Percentiles rank a stretch among this genome's conserved stretches.
phyloP scores from a whole-genome alignment of 2,329 filamentous ascomycete genomes.

The Didymella arachidicola region DNA sequence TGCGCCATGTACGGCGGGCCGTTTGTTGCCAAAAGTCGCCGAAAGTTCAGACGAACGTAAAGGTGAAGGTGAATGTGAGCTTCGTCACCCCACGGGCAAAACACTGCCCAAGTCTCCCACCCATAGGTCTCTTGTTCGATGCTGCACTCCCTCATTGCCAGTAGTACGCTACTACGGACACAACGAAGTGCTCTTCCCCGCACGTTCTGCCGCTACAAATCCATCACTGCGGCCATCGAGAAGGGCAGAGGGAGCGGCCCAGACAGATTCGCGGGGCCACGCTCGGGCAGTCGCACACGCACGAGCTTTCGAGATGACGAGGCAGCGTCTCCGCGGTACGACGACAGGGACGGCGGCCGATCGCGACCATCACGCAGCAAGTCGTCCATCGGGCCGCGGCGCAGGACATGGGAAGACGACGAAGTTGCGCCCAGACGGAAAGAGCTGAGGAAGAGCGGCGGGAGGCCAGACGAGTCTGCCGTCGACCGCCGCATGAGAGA shows the following conservation, averaged over 20 bases:
- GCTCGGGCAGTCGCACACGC: slow-evolving; percentile 20
- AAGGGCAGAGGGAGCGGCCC: slow-evolving; percentile 31
- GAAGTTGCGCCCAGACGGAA: slow-evolving; percentile 15
- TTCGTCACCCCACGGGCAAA: not conserved
- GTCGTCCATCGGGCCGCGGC: slow-evolving; percentile 16
- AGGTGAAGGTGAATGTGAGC: slow-evolving; percentile 1
- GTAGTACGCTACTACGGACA: slow-evolving; percentile 29
- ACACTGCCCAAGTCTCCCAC: not conserved
- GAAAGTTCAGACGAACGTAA: slow-evolving; percentile 12
- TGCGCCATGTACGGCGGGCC: slow-evolving; percentile 8
- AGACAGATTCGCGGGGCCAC: slow-evolving; percentile 22
- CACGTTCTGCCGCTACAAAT: slow-evolving; percentile 41
- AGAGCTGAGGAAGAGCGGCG: slow-evolving; percentile 16
- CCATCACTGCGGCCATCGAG: slow-evolving; percentile 45
- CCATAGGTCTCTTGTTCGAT: slow-evolving; percentile 19
- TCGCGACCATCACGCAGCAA: slow-evolving; percentile 18
- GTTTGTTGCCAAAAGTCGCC: slow-evolving; percentile 15
- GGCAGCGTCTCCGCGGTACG: slow-evolving; percentile 2
- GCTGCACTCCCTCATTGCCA: slow-evolving; percentile 27
- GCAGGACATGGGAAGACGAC: slow-evolving; percentile 19
- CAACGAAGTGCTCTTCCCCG: slow-evolving; percentile 24
- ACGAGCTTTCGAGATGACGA: slow-evolving; percentile 1
- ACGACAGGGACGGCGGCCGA: slow-evolving; percentile 6
- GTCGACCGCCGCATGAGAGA: slow-evolving; percentile 15
- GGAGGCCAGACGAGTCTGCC: slow-evolving; percentile 9